phyloP scores from a whole-genome alignment of 2,329 filamentous ascomycete genomes.

The Lachnellula occidentalis region DNA sequence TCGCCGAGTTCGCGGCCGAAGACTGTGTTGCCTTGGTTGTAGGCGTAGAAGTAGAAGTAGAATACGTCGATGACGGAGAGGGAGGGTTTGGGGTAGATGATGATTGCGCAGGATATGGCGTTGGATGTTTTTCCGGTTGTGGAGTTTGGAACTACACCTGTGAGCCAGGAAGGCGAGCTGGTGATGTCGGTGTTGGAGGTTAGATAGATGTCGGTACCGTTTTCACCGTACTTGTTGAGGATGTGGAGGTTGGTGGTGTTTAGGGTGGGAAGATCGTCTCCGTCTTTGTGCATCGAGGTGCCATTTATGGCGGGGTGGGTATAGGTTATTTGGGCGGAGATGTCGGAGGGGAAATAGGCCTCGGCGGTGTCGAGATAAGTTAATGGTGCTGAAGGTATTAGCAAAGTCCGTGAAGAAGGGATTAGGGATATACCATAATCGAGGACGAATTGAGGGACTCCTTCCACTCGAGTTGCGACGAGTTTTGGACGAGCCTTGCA shows the following conservation, averaged over 20 bases:
- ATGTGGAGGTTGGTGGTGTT: constrained; percentile 43
- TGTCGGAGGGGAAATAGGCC: constrained; percentile 44
- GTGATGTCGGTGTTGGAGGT: constrained; percentile 44
- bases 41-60: constrained; percentile 34
- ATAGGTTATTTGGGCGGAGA: constrained; percentile 40
- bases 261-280: constrained; percentile 33
- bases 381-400: constrained; percentile 38
- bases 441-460: constrained; percentile 39
- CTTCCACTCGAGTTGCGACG: constrained; percentile 10
- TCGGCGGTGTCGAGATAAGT: constrained; percentile 46
- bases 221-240: constrained; percentile 38
- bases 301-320: constrained; percentile 41
- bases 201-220: constrained; percentile 41
- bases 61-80: constrained; percentile 34
- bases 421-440: constrained; percentile 37
- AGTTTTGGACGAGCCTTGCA: constrained; percentile 2
- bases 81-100: constrained; percentile 53
- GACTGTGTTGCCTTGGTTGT: constrained; percentile 30
- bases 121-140: constrained; percentile 42
- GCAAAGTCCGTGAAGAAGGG: background rate
- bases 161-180: constrained; percentile 41
- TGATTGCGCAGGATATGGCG: constrained; percentile 46
- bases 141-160: constrained; percentile 47
- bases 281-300: constrained; percentile 28
- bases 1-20: constrained; percentile 29